Conservation (phyloP, 257 asterid genomes). For the Jaltomata sinuosa region DNA sequence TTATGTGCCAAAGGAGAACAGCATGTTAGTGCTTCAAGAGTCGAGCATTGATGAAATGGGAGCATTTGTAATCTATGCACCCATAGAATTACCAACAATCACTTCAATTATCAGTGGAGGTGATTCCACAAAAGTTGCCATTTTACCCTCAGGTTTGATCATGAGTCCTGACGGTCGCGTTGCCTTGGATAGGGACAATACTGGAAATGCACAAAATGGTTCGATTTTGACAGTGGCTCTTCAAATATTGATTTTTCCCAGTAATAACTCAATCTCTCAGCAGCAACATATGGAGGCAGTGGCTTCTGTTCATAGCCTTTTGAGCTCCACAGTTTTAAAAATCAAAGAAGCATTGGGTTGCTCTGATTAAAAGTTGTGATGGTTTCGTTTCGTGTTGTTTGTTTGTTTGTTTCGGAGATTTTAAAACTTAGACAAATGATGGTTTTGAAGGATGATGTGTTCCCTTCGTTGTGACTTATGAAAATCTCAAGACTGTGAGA, state of each 20-base stretch:
- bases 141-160: slow-evolving; percentile 55
- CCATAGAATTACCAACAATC: slow-evolving; percentile 23
- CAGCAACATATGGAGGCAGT: slow-evolving; percentile 36
- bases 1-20: slow-evolving; percentile 24
- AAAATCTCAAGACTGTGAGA: not conserved
- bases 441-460: not conserved
- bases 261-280: slow-evolving; percentile 13
- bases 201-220: slow-evolving; percentile 3
- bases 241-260: slow-evolving; percentile 25
- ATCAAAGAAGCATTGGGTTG: not conserved
- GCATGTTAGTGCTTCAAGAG: slow-evolving; percentile 56
- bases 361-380: not conserved
- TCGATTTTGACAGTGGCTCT: slow-evolving; percentile 51
- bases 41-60: slow-evolving; percentile 37
- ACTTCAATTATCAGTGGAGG: slow-evolving; percentile 27
- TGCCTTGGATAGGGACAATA: not conserved
- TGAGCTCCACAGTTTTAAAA: not conserved
- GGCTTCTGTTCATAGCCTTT: slow-evolving; percentile 24
- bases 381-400: not conserved
- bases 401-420: not conserved
- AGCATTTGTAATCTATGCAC: slow-evolving; percentile 44
- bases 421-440: not conserved
- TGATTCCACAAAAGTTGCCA: slow-evolving; percentile 18
- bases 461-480: not conserved
- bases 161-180: slow-evolving; percentile 43